Percentiles rank a stretch among this genome's conserved stretches.
These are phyloP conservation scores for Leavenworthia alabamica DNA, from an alignment of 345 rosid species.

Conservation along the genomic window DNA sequence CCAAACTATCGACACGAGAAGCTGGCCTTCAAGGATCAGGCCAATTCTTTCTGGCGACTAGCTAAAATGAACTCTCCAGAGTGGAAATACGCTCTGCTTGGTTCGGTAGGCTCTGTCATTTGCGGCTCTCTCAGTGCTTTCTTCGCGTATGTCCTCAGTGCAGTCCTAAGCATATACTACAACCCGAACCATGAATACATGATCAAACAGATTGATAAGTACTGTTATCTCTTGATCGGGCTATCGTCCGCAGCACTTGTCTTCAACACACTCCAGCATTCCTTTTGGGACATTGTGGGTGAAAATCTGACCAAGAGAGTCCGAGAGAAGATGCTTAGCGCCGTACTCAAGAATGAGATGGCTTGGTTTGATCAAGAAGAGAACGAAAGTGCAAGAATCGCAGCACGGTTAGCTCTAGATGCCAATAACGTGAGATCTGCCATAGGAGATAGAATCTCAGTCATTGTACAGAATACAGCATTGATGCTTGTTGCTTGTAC, in stretches of 20 bases:
- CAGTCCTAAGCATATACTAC: conserved; percentile 86
- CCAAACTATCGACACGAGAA: conserved; percentile 77
- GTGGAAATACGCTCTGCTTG: conserved; percentile 84
- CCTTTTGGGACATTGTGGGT: conserved; percentile 95
- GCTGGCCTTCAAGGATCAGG: conserved; percentile 92
- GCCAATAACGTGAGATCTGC: conserved; percentile 98
- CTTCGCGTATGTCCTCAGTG: conserved; percentile 93
- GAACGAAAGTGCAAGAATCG: conserved; percentile 85
- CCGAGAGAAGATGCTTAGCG: conserved; percentile 83
- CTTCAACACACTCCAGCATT: conserved; percentile 93
- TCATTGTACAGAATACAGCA: conserved; percentile 93
- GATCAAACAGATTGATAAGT: conserved; percentile 79
- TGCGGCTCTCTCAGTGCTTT: conserved; percentile 94
- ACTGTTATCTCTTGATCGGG: conserved; percentile 85
- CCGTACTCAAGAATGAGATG: conserved; percentile 88
- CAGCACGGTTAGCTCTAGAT: conserved; percentile 89
- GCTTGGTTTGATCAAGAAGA: conserved; percentile 99
- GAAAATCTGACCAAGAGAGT: conserved; percentile 96
- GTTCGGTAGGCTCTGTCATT: conserved; percentile 80
- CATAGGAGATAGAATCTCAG: conserved; percentile 90
- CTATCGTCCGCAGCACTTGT: conserved; percentile 90
- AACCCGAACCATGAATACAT: conserved; percentile 76
- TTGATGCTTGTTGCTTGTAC: conserved; percentile 96
- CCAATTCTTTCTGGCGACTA: conserved; percentile 93
- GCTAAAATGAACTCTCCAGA: conserved; percentile 97